These are phyloP conservation scores for Asterochloris sp. DNA, from an alignment of 139 green algal species.

Conservation along the genomic window DNA sequence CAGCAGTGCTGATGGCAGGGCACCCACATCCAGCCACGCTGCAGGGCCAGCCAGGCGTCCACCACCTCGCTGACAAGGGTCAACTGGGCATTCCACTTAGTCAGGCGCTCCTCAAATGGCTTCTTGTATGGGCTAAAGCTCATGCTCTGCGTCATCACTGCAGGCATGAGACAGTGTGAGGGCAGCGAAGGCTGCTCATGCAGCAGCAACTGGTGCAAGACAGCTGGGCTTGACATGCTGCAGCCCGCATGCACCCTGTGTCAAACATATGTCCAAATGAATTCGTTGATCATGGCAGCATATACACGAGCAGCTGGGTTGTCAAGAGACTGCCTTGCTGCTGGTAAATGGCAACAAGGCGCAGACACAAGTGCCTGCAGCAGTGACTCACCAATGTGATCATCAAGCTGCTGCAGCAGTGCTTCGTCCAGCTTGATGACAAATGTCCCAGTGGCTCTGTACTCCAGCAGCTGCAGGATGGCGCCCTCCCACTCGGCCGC, in stretches of 20 bases:
- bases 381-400: conserved; percentile 72
- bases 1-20: too few relatives aligned
- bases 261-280: too few relatives aligned
- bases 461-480: conserved; percentile 66
- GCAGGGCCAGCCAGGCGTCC: conserved; percentile 4
- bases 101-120: conserved; percentile 55
- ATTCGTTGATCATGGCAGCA: too few relatives aligned
- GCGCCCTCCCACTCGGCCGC: conserved; percentile 68
- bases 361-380: too few relatives aligned
- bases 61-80: conserved; percentile 40
- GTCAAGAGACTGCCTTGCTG: too few relatives aligned
- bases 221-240: too few relatives aligned
- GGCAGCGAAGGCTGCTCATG: conserved; percentile 48
- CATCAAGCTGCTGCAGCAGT: conserved; percentile 75
- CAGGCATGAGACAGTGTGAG: conserved; percentile 2
- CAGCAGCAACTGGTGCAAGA: too few relatives aligned
- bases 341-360: too few relatives aligned
- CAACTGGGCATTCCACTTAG: conserved; percentile 41
- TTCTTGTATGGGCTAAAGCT: conserved; percentile 71
- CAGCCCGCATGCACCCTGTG: too few relatives aligned
- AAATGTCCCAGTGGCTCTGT: conserved; percentile 73
- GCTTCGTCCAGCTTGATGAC: conserved; percentile 82
- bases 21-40: conserved; percentile 16
- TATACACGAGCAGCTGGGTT: too few relatives aligned
- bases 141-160: conserved; percentile 54